phyloP scores from a whole-genome alignment of 805 yeast species.

The Priceomyces castillae region DNA sequence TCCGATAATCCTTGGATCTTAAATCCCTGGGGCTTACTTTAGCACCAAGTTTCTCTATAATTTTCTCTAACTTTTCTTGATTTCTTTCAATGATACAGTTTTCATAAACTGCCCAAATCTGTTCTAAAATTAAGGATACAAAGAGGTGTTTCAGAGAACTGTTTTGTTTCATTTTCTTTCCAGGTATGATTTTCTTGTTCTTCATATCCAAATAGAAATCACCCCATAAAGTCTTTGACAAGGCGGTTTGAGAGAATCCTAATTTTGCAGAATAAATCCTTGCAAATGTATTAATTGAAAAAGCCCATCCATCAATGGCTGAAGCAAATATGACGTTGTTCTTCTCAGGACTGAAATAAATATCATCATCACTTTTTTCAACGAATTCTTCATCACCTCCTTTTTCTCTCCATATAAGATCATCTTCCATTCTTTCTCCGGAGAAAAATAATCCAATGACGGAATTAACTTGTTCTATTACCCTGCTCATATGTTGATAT shows the following conservation, averaged over 20 bases:
- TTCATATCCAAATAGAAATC: slow-evolving; percentile 88
- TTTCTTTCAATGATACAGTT: slow-evolving; percentile 63
- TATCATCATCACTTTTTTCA: slow-evolving; percentile 74
- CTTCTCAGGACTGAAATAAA: slow-evolving; percentile 82
- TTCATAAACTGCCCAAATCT: slow-evolving; percentile 88
- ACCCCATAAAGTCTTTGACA: slow-evolving; percentile 93
- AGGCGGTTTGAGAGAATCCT: slow-evolving; percentile 75
- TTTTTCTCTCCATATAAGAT: slow-evolving; percentile 68
- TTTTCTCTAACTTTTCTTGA: slow-evolving; percentile 69
- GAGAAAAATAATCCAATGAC: slow-evolving; percentile 91
- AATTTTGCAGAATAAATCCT: slow-evolving; percentile 79
- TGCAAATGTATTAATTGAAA: slow-evolving; percentile 84
- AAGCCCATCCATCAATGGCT: slow-evolving; percentile 98
- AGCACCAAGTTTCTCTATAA: slow-evolving; percentile 65
- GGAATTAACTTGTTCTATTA: slow-evolving; percentile 91
- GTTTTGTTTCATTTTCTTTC: slow-evolving; percentile 61
- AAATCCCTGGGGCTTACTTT: slow-evolving; percentile 73
- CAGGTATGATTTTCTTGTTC: slow-evolving; percentile 74
- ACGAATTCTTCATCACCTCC: slow-evolving; percentile 58
- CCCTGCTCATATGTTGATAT: slow-evolving; percentile 68
- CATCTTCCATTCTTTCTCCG: slow-evolving; percentile 90
- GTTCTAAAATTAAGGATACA: slow-evolving; percentile 82
- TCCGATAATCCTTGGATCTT: slow-evolving; percentile 71
- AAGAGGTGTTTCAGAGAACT: slow-evolving; percentile 67
- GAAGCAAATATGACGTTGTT: slow-evolving; percentile 88